Conservation (phyloP, 2,329 filamentous ascomycete genomes). For the Didymosphaeria variabile region DNA sequence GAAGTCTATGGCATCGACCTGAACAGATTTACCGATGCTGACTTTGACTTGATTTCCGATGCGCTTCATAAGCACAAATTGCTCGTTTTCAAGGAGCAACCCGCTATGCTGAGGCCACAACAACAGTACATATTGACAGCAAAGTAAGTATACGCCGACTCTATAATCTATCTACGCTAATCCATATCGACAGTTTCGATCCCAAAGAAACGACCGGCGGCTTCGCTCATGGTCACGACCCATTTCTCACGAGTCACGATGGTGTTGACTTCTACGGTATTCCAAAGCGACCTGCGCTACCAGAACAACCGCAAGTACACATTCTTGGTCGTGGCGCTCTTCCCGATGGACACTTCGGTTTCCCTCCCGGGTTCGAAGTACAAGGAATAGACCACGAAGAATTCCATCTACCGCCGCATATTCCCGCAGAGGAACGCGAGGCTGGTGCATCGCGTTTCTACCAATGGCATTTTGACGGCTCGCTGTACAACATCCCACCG, state of each 20-base stretch:
- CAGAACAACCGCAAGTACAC: conserved; percentile 23
- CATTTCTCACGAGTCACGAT: conserved; percentile 19
- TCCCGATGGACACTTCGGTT: conserved; percentile 21
- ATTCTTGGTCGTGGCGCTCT: conserved; percentile 22
- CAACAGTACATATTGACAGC: conserved; percentile 20
- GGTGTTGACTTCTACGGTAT: conserved; percentile 22
- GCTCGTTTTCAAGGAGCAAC: conserved; percentile 23
- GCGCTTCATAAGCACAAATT: conserved; percentile 19
- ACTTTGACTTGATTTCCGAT: conserved; percentile 22
- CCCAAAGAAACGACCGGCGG: conserved; percentile 22
- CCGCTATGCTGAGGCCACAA: conserved; percentile 20
- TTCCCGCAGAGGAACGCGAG: conserved; percentile 20
- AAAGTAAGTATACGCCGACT: conserved; percentile 1
- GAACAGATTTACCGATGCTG: conserved; percentile 24
- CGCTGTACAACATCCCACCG: conserved; percentile 18
- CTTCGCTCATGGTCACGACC: conserved; percentile 23
- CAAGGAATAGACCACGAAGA: conserved; percentile 24
- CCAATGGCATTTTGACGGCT: conserved; percentile 21
- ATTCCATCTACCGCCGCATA: conserved; percentile 23
- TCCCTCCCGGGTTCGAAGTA: conserved; percentile 23
- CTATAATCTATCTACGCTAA: background rate
- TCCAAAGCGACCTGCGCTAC: conserved; percentile 22
- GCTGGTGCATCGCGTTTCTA: conserved; percentile 20
- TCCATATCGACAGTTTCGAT: conserved; percentile 15
- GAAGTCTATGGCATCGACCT: conserved; percentile 24